A percentile compares a stretch with the other conserved stretches of the same genome.
These are phyloP conservation scores for Lenwebbia sp. DNA, from an alignment of 345 rosid genomes.

Conservation along the genomic window DNA sequence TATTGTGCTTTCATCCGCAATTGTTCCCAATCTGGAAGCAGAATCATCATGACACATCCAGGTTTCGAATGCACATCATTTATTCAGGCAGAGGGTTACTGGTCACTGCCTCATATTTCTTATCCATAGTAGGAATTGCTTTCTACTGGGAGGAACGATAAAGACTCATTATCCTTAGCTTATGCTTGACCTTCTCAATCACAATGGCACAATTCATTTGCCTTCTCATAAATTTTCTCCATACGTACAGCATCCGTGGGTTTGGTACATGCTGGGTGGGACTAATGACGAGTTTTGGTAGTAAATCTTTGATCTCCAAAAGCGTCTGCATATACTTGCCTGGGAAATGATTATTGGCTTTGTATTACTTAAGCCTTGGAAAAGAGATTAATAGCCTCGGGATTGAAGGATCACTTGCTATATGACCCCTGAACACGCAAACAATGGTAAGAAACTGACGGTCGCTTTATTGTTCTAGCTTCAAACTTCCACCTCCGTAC, in stretches of 20 bases:
- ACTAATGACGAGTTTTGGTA: background rate
- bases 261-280: background rate
- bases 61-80: slow-evolving; percentile 5
- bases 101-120: background rate
- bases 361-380: background rate
- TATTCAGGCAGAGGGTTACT: background rate
- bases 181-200: background rate
- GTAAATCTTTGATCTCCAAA: background rate
- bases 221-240: background rate
- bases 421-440: background rate
- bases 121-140: background rate
- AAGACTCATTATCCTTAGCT: background rate
- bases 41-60: slow-evolving; percentile 1
- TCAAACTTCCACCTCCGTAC: background rate
- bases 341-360: background rate
- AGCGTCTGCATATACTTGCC: background rate
- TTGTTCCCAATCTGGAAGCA: slow-evolving; percentile 61
- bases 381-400: background rate
- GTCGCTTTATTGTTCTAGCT: background rate
- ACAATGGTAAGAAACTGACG: background rate
- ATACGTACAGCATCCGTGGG: background rate
- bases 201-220: background rate
- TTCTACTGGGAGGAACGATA: background rate
- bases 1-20: slow-evolving; percentile 69
- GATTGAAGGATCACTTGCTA: background rate